These are phyloP conservation scores for Paraphaeosphaeria sporulosa DNA, from an alignment of 2,329 filamentous ascomycete species.

Conservation along the genomic window DNA sequence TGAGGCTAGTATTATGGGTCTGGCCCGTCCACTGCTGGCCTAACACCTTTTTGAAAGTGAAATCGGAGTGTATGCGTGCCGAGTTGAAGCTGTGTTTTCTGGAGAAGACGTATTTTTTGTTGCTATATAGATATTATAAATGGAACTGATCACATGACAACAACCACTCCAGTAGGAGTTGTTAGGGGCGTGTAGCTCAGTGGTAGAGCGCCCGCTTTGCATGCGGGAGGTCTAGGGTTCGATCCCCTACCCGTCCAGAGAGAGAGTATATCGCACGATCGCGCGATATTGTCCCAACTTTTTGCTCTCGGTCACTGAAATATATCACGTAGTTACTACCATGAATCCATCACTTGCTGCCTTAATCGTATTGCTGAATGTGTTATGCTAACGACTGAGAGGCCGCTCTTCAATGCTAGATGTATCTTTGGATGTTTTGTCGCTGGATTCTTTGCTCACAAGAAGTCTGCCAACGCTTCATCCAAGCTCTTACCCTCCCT, in stretches of 20 bases:
- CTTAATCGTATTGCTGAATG: too few species aligned
- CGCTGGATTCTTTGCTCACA: background rate
- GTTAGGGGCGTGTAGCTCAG: slow-evolving; percentile 5
- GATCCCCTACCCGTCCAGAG: slow-evolving; percentile 7
- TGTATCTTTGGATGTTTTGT: background rate
- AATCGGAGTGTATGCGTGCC: background rate
- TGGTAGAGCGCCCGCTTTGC: slow-evolving; percentile 14
- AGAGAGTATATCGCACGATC: too few species aligned
- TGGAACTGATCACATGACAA: background rate
- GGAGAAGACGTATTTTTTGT: too few species aligned
- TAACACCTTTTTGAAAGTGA: background rate
- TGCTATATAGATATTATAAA: background rate
- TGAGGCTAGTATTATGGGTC: background rate
- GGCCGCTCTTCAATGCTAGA: too few species aligned
- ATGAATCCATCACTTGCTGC: too few species aligned
- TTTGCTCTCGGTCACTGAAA: too few species aligned
- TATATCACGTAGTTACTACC: too few species aligned
- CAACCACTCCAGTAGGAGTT: background rate
- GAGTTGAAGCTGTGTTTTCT: too few species aligned
- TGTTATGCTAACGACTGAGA: too few species aligned
- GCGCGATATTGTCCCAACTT: too few species aligned
- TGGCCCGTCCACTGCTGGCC: background rate
- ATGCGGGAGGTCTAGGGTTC: slow-evolving; percentile 14
- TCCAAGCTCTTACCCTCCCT: slow-evolving; percentile 13
- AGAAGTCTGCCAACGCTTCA: slow-evolving; percentile 10